Percentiles rank a stretch among this genome's conserved stretches.
These are phyloP conservation scores for Fraxinus dipetala DNA, from an alignment of 305 asterid genomes.

Conservation along the genomic window DNA sequence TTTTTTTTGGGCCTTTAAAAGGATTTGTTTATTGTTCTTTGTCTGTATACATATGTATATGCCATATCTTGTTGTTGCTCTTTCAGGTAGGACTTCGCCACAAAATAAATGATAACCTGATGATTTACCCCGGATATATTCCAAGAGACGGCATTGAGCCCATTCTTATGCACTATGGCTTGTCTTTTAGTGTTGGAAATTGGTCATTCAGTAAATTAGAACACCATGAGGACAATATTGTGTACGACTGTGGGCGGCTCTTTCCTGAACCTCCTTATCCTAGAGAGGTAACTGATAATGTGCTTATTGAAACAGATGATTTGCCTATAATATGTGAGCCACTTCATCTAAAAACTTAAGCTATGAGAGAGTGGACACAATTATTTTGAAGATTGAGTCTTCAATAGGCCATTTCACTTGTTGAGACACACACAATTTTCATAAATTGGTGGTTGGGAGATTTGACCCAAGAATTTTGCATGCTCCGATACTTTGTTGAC, in stretches of 20 bases:
- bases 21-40: background rate
- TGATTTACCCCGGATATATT: slow-evolving; percentile 94
- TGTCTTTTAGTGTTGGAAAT: slow-evolving; percentile 81
- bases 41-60: slow-evolving; percentile 8
- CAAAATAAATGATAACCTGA: slow-evolving; percentile 81
- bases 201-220: slow-evolving; percentile 88
- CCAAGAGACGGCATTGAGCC: slow-evolving; percentile 88
- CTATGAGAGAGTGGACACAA: background rate
- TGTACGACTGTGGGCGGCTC: slow-evolving; percentile 80
- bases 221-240: slow-evolving; percentile 80
- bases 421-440: background rate
- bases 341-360: background rate
- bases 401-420: background rate
- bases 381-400: background rate
- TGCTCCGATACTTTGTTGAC: background rate
- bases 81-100: slow-evolving; percentile 91
- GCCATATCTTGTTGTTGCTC: slow-evolving; percentile 22
- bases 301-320: background rate
- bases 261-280: slow-evolving; percentile 98
- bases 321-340: background rate
- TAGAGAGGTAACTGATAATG: slow-evolving; percentile 54
- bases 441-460: background rate
- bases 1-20: background rate
- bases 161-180: slow-evolving; percentile 89
- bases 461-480: background rate